These are phyloP conservation scores for Amylocarpus encephaloides DNA, from an alignment of 2,329 filamentous ascomycete genomes.

Conservation along the genomic window DNA sequence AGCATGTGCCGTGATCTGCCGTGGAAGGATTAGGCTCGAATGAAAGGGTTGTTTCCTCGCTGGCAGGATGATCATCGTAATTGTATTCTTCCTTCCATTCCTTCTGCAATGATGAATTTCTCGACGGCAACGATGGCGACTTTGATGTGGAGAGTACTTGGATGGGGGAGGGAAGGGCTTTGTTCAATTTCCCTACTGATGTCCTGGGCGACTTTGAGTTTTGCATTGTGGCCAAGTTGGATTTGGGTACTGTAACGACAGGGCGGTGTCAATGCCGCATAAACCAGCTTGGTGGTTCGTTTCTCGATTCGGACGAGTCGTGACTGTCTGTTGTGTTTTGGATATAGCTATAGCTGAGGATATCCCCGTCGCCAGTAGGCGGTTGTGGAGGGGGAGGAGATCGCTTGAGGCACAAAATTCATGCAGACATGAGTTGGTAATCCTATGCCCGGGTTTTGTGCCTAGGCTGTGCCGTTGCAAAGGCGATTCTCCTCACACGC, in stretches of 20 bases:
- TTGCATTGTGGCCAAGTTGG: constrained; percentile 9
- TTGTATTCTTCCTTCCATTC: constrained; percentile 27
- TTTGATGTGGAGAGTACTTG: constrained; percentile 5
- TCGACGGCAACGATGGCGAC: constrained; percentile 1
- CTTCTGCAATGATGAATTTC: constrained; percentile 23
- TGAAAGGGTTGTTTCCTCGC: constrained; percentile 2
- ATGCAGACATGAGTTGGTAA: background rate
- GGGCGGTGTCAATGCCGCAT: constrained; percentile 1
- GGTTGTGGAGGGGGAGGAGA: background rate
- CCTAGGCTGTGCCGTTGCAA: background rate
- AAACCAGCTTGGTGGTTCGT: background rate
- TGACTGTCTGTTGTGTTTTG: background rate
- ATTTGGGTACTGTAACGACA: background rate
- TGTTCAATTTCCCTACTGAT: background rate
- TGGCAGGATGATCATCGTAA: constrained; percentile 14
- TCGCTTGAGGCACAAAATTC: constrained; percentile 1
- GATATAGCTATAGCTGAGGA: background rate
- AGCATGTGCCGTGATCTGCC: constrained; percentile 9
- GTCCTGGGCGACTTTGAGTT: constrained; percentile 1
- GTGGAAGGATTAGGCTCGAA: constrained; percentile 9
- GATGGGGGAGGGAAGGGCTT: constrained; percentile 2
- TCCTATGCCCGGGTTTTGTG: background rate
- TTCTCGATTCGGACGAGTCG: background rate
- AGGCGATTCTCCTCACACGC: constrained; percentile 3
- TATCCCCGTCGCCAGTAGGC: background rate